Percentiles rank a stretch among this genome's conserved stretches.
Evolutionary conservation across 345 rosid genomes (phyloP).

Genomic region (Draba incana): DNA sequence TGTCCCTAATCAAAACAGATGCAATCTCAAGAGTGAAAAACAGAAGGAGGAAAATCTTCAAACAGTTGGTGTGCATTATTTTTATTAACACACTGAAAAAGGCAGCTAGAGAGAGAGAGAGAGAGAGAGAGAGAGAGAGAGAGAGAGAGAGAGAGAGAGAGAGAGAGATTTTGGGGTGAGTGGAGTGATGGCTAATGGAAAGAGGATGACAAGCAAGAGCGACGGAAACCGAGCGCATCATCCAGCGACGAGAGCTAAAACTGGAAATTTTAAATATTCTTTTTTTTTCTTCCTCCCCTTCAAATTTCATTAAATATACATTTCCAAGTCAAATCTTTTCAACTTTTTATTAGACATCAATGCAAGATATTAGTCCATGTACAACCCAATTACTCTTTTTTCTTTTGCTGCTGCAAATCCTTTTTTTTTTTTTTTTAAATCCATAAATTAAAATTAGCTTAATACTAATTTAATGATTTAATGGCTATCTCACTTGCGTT

Average conservation of each 20-base stretch:
- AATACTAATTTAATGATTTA: no score
- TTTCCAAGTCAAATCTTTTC: not conserved
- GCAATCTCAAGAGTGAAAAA: constrained; percentile 1
- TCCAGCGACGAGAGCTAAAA: not conserved
- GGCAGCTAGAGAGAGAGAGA: constrained; percentile 2
- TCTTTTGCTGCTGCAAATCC: no score
- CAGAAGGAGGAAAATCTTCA: constrained; percentile 1
- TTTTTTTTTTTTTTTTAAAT: no score
- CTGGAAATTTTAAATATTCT: not conserved
- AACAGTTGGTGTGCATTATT: constrained; percentile 27
- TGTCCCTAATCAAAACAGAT: not conserved
- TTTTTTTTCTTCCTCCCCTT: not conserved
- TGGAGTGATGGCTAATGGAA: no score
- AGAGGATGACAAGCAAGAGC: no score
- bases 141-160: not conserved
- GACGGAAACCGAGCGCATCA: not conserved
- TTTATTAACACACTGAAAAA: not conserved
- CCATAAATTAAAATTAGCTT: no score
- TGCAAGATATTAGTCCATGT: no score
- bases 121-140: not conserved
- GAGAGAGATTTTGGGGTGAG: not conserved
- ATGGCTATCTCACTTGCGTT: no score
- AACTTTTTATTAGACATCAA: no score
- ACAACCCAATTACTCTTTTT: no score
- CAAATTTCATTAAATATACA: not conserved